Evolutionary conservation across 2,329 filamentous ascomycete species (phyloP), one percentile per base, ranked within the genome.

Genomic region (Lasiodiplodia gonubiensis): DNA sequence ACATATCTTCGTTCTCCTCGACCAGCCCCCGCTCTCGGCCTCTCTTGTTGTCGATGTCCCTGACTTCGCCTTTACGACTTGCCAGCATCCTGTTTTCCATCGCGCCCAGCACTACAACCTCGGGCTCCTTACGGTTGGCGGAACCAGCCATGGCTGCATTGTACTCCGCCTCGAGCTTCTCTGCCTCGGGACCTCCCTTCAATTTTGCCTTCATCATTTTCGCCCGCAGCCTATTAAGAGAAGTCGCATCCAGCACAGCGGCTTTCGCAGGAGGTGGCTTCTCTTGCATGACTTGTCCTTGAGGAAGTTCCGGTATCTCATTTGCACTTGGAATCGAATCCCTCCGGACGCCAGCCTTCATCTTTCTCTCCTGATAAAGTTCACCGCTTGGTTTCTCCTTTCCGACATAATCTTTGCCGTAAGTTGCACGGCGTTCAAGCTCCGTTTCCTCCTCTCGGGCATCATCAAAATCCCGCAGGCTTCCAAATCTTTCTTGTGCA

Each of bases 181-280:
- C 87, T 1, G 89, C 90, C 71, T 97, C 89, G 0, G 92, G 86
- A 0, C 92, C 89, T 18, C 90, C 90, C 69, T 89, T 90, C 55
- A 99, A 82, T 75, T 96, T 97, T 4, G 95, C 95, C 77, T 96
- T 97, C 91, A 99, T 94, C 84, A 98, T 90, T 74, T 95, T 91
- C 0, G 95, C 95, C 71, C 94, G 94, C 60, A 99, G 86, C 69
- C 92, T 89, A 79, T 99, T 99, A 66, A 99, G 83, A 0, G 89
- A 84, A 0, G 92, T 95, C 74, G 91, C 89, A 72, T 97, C 92
- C 23, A 96, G 78, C 14, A 78, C 80, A 21, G 84, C 84, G 4
- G 82, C 82, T 8, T 80, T 78, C 3, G 81, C 75, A n/a, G 83
- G 76, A 30, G 81, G 80, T 59, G 79, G 75, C 51, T 85, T 82